A percentile compares a stretch with the other conserved stretches of the same genome.
phyloP scores from a whole-genome alignment of 2,329 filamentous ascomycete species.

The Sporothrix euskadiensis region DNA sequence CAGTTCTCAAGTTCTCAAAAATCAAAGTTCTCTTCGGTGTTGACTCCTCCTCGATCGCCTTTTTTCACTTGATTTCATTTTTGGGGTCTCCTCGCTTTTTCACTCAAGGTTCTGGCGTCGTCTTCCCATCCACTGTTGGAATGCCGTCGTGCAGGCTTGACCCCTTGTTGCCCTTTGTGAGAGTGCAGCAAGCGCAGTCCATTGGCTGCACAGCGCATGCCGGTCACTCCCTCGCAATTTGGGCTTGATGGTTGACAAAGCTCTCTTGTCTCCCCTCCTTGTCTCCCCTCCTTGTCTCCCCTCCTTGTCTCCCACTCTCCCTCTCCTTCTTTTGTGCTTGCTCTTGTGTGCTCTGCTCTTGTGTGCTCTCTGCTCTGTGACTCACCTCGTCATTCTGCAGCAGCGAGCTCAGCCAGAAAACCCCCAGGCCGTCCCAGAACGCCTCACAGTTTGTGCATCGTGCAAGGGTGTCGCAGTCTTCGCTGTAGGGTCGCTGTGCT shows the following conservation, averaged over 20 bases:
- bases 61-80: neutral
- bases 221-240: conserved; percentile 19
- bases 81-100: neutral
- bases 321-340: neutral
- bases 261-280: neutral
- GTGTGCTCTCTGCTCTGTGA: neutral
- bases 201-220: conserved; percentile 17
- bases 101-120: neutral
- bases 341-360: no score
- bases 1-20: neutral
- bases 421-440: neutral
- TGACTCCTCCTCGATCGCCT: conserved; percentile 2
- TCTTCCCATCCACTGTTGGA: neutral
- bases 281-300: neutral
- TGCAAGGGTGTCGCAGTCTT: neutral
- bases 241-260: neutral
- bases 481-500: neutral
- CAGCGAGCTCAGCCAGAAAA: neutral
- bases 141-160: conserved; percentile 9
- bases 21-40: neutral
- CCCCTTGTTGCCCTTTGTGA: neutral
- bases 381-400: conserved; percentile 17
- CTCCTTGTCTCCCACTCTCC: neutral
- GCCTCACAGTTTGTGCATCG: conserved; percentile 3
- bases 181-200: neutral